A percentile compares a stretch with the other conserved stretches of the same genome.
Evolutionary conservation across 257 asterid genomes (phyloP).

Genomic region (Agastache rugosa): DNA sequence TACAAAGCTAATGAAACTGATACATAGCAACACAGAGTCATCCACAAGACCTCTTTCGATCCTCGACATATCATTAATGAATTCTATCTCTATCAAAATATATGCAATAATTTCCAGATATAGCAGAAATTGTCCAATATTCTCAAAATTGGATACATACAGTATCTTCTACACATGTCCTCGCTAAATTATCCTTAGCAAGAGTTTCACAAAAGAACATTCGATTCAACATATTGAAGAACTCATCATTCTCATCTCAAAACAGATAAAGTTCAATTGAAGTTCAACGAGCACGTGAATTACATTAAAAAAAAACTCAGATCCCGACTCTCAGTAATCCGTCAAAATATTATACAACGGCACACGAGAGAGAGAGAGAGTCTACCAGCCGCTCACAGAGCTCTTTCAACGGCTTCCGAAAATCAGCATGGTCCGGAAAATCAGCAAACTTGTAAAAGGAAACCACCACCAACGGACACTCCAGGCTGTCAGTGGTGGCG

Average conservation of each 20-base stretch:
- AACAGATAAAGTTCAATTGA: conserved; percentile 11
- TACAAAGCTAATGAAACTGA: neutral
- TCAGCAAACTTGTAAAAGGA: conserved; percentile 86
- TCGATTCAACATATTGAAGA: conserved; percentile 24
- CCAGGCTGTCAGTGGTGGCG: conserved; percentile 28
- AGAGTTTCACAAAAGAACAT: conserved; percentile 3
- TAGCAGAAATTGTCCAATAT: neutral
- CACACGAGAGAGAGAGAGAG: conserved; percentile 22
- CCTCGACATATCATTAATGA: neutral
- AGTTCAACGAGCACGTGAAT: conserved; percentile 19
- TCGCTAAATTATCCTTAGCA: conserved; percentile 10
- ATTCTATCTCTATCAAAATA: neutral
- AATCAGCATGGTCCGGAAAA: conserved; percentile 76
- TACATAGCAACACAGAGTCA: neutral
- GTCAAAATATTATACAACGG: neutral
- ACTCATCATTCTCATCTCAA: neutral
- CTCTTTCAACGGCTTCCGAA: conserved; percentile 75
- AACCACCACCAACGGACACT: conserved; percentile 67
- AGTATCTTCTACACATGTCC: neutral
- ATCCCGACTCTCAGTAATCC: neutral
- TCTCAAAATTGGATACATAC: neutral
- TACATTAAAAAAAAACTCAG: conserved; percentile 1
- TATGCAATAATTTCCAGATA: neutral
- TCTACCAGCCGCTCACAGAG: conserved; percentile 78
- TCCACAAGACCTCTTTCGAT: neutral